phyloP scores from a whole-genome alignment of 2,329 filamentous ascomycete species.

The Trichoderma sp. region DNA sequence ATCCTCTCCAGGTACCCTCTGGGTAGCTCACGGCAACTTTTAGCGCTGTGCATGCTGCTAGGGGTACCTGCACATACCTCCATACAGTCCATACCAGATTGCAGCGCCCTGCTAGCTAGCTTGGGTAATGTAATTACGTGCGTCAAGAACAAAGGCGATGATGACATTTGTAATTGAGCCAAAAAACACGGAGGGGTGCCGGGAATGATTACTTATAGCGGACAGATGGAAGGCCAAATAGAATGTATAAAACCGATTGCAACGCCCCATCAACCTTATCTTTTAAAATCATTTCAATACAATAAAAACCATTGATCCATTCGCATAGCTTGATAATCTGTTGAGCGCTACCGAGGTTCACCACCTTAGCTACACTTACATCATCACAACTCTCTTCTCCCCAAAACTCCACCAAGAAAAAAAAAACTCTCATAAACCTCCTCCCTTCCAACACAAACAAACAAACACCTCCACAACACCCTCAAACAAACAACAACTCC shows the following conservation, averaged over 20 bases:
- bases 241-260: not conserved
- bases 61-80: not conserved
- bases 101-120: not conserved
- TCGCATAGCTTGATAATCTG: not conserved
- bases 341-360: not conserved
- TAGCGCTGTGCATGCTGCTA: too few relatives aligned
- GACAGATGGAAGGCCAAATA: not conserved
- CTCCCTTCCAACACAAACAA: not conserved
- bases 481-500: not conserved
- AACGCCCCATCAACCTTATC: not conserved
- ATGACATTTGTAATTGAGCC: constrained; percentile 15
- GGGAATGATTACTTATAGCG: not conserved
- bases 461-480: not conserved
- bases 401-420: not conserved
- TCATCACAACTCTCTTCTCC: not conserved
- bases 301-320: not conserved
- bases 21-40: not conserved
- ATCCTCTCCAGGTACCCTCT: not conserved
- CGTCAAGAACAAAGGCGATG: not conserved
- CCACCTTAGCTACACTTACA: not conserved
- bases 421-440: not conserved
- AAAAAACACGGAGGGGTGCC: not conserved
- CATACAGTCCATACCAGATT: not conserved
- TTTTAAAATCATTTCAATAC: not conserved
- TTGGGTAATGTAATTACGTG: not conserved